A percentile compares a stretch with the other conserved stretches of the same genome.
Conservation (phyloP, 495 filamentous ascomycete species). For the Staphylotrichum longicolle region DNA sequence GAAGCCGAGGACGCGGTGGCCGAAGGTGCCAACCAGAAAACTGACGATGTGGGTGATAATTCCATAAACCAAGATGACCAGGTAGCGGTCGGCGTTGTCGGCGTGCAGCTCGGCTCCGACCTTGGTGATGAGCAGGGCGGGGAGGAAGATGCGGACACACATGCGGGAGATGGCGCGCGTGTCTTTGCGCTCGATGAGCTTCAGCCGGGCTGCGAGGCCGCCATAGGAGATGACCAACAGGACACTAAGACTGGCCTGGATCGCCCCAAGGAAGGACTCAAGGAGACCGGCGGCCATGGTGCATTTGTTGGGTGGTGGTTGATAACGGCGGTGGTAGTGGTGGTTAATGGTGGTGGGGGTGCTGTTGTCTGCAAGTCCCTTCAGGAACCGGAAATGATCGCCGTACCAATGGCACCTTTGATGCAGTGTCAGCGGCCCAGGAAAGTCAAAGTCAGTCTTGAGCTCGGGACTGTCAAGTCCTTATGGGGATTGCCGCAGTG, state of each 20-base stretch:
- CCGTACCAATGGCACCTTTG: too few relatives aligned
- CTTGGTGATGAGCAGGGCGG: conserved; percentile 66
- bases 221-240: conserved; percentile 67
- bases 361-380: background rate
- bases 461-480: too few relatives aligned
- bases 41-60: conserved; percentile 46
- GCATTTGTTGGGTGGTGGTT: background rate
- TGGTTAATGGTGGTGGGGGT: background rate
- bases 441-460: too few relatives aligned
- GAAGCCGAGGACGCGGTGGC: conserved; percentile 42
- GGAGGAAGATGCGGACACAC: conserved; percentile 68
- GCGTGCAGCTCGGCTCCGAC: conserved; percentile 64
- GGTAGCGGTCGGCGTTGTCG: conserved; percentile 55
- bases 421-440: too few relatives aligned
- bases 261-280: conserved; percentile 61
- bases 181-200: conserved; percentile 53
- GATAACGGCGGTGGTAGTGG: too few relatives aligned
- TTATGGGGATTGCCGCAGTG: too few relatives aligned
- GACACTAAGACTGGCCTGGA: conserved; percentile 70
- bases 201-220: conserved; percentile 55
- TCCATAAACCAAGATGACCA: conserved; percentile 45
- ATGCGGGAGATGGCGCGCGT: conserved; percentile 64
- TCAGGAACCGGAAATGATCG: too few relatives aligned
- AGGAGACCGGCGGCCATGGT: conserved; percentile 31
- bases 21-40: conserved; percentile 43